A percentile compares a stretch with the other conserved stretches of the same genome.
These are phyloP conservation scores for Auricularia sp. DNA, from an alignment of 768 basidiomycete species.

Conservation along the genomic window DNA sequence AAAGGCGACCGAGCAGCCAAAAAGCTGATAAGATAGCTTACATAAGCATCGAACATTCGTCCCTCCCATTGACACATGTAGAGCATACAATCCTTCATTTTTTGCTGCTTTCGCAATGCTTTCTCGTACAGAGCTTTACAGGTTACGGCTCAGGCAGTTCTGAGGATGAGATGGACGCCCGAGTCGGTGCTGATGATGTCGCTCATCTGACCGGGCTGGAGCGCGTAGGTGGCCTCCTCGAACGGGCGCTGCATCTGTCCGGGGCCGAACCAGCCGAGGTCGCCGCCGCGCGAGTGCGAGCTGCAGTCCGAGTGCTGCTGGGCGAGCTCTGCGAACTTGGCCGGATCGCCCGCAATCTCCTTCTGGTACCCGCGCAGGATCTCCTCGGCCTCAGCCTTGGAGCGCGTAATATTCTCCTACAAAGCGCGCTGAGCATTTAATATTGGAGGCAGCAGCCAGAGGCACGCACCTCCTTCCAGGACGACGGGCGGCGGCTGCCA, in stretches of 20 bases:
- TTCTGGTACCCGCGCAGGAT: constrained; percentile 56
- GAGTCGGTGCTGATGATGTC: constrained; percentile 82
- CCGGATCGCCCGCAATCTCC: constrained; percentile 45
- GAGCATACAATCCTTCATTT: too few relatives aligned
- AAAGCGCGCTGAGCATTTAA: background rate
- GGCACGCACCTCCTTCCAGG: constrained; percentile 32
- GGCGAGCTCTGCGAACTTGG: constrained; percentile 73
- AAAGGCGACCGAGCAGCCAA: background rate
- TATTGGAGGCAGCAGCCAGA: background rate
- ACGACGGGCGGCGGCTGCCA: constrained; percentile 27
- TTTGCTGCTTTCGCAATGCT: too few relatives aligned
- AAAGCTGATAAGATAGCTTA: background rate
- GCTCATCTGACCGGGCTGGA: constrained; percentile 68
- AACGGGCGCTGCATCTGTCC: constrained; percentile 98
- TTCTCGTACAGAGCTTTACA: background rate
- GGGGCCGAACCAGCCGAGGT: constrained; percentile 75
- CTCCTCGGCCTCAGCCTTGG: constrained; percentile 82
- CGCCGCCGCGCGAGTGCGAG: constrained; percentile 70
- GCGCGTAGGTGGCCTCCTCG: constrained; percentile 73
- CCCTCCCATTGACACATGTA: background rate
- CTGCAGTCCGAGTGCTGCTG: constrained; percentile 77
- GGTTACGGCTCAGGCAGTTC: constrained; percentile 51
- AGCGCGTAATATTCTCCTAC: constrained; percentile 68
- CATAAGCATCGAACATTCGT: background rate
- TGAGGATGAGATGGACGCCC: constrained; percentile 87